Evolutionary conservation across 257 asterid species (phyloP), one percentile per base, ranked within the genome.

Genomic region (Petunia axillaris): DNA sequence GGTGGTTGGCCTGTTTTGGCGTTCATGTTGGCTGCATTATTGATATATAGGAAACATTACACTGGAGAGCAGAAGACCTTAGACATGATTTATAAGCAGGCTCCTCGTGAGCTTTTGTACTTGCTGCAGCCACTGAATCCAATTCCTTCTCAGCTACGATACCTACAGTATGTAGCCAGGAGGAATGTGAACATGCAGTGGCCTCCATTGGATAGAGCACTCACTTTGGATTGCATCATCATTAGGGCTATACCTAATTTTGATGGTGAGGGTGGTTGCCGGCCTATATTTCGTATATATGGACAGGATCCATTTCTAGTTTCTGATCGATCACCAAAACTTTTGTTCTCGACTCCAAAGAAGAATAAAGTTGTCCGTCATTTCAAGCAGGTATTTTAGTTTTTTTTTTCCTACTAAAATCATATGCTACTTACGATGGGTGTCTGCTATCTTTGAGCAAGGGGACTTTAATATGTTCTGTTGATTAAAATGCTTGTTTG

Each of bases 1-100:
- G 98, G 98, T 81, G 97, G 97, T 83, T 94, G 98, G 98, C 96
- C 98, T 60, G 93, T 94, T 87, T 90, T 94, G 86, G 97, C 98
- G 76, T 90, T 91, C 87, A 94, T 93, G 98, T 81, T 93, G 85
- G 94, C 98, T 81, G 98, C 97, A 9, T 81, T 93, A 77, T 81
- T 94, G 85, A 87, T 94, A 79, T 93, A 93, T 71, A 90, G 96
- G 85, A 91, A 84, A 83, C 94, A 93, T 55, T 94, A 90, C 81
- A 91, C 85, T 36, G 98, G 98, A 85, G 98, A 94, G 87, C 89
- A 84, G 75, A 94, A 93, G 88, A 94, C 96, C 65, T 84, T 94
- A 88, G 98, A 94, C 82, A 93, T 94, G 98, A 92, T 94, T 82
- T 91, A 94, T 84, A 94, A 85, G 86, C 98, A 93, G 87, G 98